Evolutionary conservation across 257 asterid genomes (phyloP), one percentile per base, ranked within the genome.

Genomic region (Linderniella brevidens): DNA sequence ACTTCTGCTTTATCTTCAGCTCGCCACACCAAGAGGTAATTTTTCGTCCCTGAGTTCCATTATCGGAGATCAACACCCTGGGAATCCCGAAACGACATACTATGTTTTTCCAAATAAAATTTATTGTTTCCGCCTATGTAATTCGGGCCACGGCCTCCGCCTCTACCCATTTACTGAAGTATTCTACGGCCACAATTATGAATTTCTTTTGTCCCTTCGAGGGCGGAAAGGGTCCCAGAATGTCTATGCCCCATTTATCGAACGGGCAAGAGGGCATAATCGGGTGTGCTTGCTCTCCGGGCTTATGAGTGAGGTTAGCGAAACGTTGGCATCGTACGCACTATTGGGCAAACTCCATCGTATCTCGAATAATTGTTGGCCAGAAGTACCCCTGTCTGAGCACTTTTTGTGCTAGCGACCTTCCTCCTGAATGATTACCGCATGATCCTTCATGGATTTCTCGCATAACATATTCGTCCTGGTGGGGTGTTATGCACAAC

Each of bases 1-100:
- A 17, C 5, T 10, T 11, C 10, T 46, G 36, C 4, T 46, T 9
- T 0, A 46, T 19, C 0, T 17, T 5, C 35, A 46, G 35, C n/a
- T 17, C 35, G 4, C 17, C 3, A 35, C 50, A 46, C 35, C 35
- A 46, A 17, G 5, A 0, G 13, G n/a, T 8, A 3, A 17, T 8
- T 1, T 46, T 16, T 17, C 14, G 8, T 46, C 48, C 48, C 11
- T 15, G 48, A 0, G 18, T 43, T 13, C 48, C 48, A 19, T 46
- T 17, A 10, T 46, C 50, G 1, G 29, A 15, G 0, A 46, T 17
- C 5, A 46, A 11, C 3, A 11, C 9, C 9, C 1, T 16, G 12
- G 50, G 50, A 13, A 19, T 19, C 13, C 50, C 50, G 12, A 46
- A 46, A 7, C 50, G 50, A 19, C 50, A 46, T 0, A 46, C 29